These are phyloP conservation scores for Rauvolfia tetraphylla DNA, from an alignment of 257 asterid species.

Conservation along the genomic window DNA sequence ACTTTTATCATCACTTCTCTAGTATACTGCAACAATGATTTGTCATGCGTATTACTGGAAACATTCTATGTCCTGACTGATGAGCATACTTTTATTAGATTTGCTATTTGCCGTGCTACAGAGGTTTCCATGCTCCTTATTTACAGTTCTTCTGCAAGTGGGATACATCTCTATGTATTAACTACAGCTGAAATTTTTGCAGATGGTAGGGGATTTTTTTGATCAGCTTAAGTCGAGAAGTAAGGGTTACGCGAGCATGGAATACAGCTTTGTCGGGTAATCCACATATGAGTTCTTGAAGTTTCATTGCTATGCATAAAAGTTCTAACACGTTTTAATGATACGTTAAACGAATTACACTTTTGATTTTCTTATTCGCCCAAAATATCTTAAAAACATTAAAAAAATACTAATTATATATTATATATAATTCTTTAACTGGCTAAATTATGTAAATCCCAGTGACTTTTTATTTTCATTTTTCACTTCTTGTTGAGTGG, in stretches of 20 bases:
- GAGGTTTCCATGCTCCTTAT: background rate
- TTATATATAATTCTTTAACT: background rate
- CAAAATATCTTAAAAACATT: too few species aligned
- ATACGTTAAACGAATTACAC: background rate
- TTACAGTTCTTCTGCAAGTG: too few species aligned
- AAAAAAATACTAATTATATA: too few species aligned
- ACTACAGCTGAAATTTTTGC: too few species aligned
- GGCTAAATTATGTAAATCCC: background rate
- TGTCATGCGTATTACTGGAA: background rate
- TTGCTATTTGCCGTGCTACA: background rate
- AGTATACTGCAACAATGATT: background rate
- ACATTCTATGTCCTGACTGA: background rate
- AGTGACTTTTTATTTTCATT: background rate
- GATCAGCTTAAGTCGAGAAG: constrained; percentile 98
- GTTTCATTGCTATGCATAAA: background rate
- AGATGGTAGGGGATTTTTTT: constrained; percentile 99
- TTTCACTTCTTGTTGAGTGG: background rate
- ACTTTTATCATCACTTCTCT: background rate
- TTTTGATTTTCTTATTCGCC: background rate
- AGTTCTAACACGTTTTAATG: background rate
- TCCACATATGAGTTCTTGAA: background rate
- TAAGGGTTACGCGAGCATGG: constrained; percentile 99
- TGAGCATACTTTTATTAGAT: background rate
- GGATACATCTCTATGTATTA: too few species aligned
- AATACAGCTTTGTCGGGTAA: constrained; percentile 89